Evolutionary conservation across 1,139 yeast species (phyloP).

Genomic region (Candida neerlandica): DNA sequence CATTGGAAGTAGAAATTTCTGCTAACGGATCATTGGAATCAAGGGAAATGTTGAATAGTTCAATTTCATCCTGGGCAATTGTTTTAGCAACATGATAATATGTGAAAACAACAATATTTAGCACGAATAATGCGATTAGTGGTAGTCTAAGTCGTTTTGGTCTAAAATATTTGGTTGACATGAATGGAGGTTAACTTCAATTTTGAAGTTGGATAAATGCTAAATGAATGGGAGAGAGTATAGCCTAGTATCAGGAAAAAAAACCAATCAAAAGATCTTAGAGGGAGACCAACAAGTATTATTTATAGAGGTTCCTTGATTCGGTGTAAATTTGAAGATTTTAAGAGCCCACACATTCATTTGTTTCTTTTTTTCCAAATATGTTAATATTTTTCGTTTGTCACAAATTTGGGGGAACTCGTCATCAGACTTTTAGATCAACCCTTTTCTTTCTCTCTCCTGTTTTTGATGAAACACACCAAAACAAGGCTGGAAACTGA

Average conservation of each 20-base stretch:
- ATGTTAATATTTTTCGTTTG: too few species aligned
- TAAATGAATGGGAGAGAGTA: too few species aligned
- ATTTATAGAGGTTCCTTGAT: too few species aligned
- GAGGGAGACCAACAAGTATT: too few species aligned
- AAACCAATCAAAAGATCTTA: neutral
- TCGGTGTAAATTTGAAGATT: too few species aligned
- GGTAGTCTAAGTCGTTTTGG: conserved; percentile 6
- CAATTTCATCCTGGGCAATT: neutral
- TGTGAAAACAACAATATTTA: conserved; percentile 7
- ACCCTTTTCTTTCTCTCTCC: too few species aligned
- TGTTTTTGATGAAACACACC: too few species aligned
- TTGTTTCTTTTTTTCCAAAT: neutral
- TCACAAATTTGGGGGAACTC: too few species aligned
- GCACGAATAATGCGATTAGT: conserved; percentile 7
- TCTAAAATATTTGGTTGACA: neutral
- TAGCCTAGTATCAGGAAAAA: neutral
- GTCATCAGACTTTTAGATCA: too few species aligned
- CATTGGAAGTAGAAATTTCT: conserved; percentile 11
- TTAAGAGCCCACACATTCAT: too few species aligned
- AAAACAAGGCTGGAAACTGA: too few species aligned
- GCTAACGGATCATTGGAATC: conserved; percentile 10
- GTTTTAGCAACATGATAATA: neutral
- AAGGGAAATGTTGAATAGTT: conserved; percentile 4
- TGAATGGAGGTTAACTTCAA: neutral
- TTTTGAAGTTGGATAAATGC: too few species aligned